Conservation (phyloP, 495 filamentous ascomycete genomes). For the Penicillium verhagenii region DNA sequence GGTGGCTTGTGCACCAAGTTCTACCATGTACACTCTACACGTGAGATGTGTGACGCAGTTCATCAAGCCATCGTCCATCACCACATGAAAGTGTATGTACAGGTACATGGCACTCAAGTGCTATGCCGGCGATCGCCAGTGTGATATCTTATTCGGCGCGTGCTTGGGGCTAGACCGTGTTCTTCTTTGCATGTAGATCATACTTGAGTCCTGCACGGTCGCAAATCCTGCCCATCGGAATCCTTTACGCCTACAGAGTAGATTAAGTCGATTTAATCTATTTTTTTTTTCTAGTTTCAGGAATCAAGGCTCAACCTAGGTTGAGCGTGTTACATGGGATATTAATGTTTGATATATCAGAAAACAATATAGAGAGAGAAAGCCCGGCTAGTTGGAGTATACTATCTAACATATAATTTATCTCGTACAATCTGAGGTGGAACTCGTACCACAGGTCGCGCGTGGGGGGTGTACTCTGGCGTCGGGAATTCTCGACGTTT, state of each 20-base stretch:
- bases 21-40: background rate
- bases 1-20: too few relatives aligned
- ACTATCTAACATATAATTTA: slow-evolving; percentile 4
- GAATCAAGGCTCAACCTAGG: background rate
- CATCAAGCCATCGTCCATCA: too few relatives aligned
- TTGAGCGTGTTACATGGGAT: too few relatives aligned
- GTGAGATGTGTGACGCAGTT: background rate
- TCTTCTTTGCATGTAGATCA: slow-evolving; percentile 6
- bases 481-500: slow-evolving; percentile 13
- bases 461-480: slow-evolving; percentile 1
- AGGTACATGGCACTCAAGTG: background rate
- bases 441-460: slow-evolving; percentile 14
- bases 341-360: background rate
- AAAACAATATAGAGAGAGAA: too few relatives aligned
- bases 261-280: background rate
- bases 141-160: background rate
- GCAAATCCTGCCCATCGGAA: background rate
- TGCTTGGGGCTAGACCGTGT: slow-evolving; percentile 2
- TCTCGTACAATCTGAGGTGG: slow-evolving; percentile 8
- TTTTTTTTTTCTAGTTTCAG: background rate
- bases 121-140: background rate
- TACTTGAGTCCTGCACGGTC: background rate
- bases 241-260: background rate
- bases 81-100: background rate
- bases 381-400: too few relatives aligned